A percentile compares a stretch with the other conserved stretches of the same genome.
These are phyloP conservation scores for Puya raimondii DNA, from an alignment of 176 grass and related monocot species.

Conservation along the genomic window DNA sequence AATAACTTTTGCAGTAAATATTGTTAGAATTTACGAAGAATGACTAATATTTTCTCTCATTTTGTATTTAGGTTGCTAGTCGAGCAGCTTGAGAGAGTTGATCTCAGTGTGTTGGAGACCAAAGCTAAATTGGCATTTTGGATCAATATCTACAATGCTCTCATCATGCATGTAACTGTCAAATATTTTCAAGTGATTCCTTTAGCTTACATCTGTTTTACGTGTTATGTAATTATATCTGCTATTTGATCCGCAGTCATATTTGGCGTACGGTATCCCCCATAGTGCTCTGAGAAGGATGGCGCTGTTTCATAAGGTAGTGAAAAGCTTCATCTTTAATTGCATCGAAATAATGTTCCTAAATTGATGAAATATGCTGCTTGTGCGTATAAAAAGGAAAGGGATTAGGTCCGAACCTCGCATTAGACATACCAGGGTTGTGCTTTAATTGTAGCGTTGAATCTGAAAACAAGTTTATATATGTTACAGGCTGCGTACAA, in stretches of 20 bases:
- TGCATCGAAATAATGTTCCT: constrained; percentile 6
- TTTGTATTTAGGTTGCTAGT: constrained; percentile 62
- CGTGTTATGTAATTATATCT: background rate
- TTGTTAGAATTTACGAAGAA: background rate
- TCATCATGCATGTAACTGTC: constrained; percentile 90
- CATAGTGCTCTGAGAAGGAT: constrained; percentile 77
- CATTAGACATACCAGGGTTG: background rate
- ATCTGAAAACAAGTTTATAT: background rate
- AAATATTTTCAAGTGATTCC: background rate
- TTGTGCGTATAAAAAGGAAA: no score
- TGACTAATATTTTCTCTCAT: background rate
- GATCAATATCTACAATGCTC: constrained; percentile 96
- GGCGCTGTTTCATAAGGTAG: constrained; percentile 83
- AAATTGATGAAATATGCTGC: background rate
- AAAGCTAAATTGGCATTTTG: constrained; percentile 79
- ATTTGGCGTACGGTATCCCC: constrained; percentile 74
- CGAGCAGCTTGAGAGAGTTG: constrained; percentile 91
- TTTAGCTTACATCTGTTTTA: background rate
- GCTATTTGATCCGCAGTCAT: constrained; percentile 45
- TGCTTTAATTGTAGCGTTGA: background rate
- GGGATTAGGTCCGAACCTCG: background rate
- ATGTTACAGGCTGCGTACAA: constrained; percentile 83
- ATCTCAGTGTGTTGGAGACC: constrained; percentile 50
- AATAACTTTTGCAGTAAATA: background rate
- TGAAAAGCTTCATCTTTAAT: background rate